Evolutionary conservation across 768 basidiomycete genomes (phyloP).

Genomic region (Tulasnella sp.): DNA sequence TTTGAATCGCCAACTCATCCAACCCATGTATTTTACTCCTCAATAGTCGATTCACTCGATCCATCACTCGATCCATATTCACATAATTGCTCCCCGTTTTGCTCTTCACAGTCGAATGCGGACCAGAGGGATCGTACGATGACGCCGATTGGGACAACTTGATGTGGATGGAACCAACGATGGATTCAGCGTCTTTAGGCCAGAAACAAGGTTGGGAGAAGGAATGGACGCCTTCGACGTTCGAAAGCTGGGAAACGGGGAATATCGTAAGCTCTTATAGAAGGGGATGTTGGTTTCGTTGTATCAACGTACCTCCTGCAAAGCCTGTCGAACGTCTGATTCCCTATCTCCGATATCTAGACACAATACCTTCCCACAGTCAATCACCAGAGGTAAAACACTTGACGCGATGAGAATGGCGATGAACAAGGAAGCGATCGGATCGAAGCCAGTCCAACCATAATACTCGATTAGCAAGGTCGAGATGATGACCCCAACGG

Average conservation of each 20-base stretch:
- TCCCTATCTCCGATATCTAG: conserved; percentile 61
- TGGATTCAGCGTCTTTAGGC: conserved; percentile 80
- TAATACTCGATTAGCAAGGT: conserved; percentile 91
- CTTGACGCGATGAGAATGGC: conserved; percentile 90
- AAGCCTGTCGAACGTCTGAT: conserved; percentile 30
- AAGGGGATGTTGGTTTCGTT: not conserved
- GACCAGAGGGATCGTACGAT: conserved; percentile 43
- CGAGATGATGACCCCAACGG: conserved; percentile 95
- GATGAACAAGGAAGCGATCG: conserved; percentile 94
- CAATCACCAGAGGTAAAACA: conserved; percentile 89
- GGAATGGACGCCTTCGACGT: conserved; percentile 69
- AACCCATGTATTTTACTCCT: conserved; percentile 66
- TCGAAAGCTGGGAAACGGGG: conserved; percentile 44
- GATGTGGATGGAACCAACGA: conserved; percentile 88
- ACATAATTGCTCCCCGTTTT: conserved; percentile 39
- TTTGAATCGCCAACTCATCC: conserved; percentile 84
- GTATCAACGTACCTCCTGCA: conserved; percentile 33
- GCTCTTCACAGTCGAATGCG: conserved; percentile 35
- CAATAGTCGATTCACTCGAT: conserved; percentile 63
- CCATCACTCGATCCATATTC: conserved; percentile 60
- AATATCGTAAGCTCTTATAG: not conserved
- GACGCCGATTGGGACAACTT: conserved; percentile 62
- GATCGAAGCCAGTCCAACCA: conserved; percentile 98
- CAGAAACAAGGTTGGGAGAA: conserved; percentile 82
- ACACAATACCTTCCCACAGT: conserved; percentile 79